Percentiles rank a stretch among this genome's conserved stretches.
Evolutionary conservation across 768 basidiomycete genomes (phyloP).

Genomic region (Psilocybe cubensis): DNA sequence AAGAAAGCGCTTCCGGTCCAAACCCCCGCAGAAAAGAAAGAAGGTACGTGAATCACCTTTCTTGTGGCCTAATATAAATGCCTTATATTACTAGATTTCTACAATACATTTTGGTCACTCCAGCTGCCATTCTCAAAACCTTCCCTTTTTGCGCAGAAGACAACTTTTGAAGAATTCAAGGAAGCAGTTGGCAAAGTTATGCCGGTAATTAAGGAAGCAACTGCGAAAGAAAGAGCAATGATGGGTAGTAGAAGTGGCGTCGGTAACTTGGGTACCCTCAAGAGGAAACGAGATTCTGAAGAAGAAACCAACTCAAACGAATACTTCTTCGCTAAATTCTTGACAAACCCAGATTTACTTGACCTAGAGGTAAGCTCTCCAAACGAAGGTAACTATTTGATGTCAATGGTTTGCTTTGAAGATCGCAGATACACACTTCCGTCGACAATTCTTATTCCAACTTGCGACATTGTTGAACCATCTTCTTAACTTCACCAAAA

Average conservation of each 20-base stretch:
- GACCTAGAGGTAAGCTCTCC: slow-evolving; percentile 73
- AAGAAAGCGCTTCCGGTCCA: slow-evolving; percentile 29
- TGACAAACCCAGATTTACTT: slow-evolving; percentile 85
- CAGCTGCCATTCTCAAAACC: slow-evolving; percentile 88
- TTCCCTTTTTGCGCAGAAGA: slow-evolving; percentile 60
- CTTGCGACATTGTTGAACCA: slow-evolving; percentile 78
- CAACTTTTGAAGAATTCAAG: slow-evolving; percentile 67
- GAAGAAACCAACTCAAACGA: slow-evolving; percentile 62
- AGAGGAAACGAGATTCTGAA: slow-evolving; percentile 70
- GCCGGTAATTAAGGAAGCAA: slow-evolving; percentile 83
- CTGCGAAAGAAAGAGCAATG: slow-evolving; percentile 85
- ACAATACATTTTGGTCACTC: slow-evolving; percentile 88
- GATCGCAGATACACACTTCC: slow-evolving; percentile 91
- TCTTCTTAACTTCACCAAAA: slow-evolving; percentile 73
- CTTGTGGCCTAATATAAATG: neutral
- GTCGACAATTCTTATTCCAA: slow-evolving; percentile 91
- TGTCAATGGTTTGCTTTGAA: slow-evolving; percentile 30
- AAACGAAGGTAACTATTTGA: no score
- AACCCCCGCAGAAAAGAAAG: slow-evolving; percentile 53
- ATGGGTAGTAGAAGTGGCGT: slow-evolving; percentile 70
- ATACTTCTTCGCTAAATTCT: slow-evolving; percentile 93
- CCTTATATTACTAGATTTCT: slow-evolving; percentile 59
- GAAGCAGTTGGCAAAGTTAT: slow-evolving; percentile 73
- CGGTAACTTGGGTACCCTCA: slow-evolving; percentile 44
- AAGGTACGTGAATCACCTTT: slow-evolving; percentile 41